These are phyloP conservation scores for Penicillium crystallinum DNA, from an alignment of 495 filamentous ascomycete species.

Conservation along the genomic window DNA sequence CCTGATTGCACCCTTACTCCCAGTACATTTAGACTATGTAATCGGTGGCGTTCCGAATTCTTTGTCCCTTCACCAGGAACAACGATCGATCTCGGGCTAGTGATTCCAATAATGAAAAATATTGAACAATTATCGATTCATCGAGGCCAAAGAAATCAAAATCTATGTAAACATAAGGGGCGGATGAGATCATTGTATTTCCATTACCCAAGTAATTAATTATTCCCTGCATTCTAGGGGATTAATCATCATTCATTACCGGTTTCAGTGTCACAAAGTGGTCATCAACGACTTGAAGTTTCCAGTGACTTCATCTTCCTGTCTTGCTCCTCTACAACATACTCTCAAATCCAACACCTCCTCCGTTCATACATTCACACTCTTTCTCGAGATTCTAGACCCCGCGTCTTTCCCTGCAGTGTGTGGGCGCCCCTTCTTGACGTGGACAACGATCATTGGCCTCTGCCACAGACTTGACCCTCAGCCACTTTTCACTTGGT, in stretches of 20 bases:
- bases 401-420: conserved; percentile 25
- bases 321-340: conserved; percentile 4
- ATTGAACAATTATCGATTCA: not conserved
- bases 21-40: not conserved
- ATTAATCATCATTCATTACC: not conserved
- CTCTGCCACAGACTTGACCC: conserved; percentile 26
- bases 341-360: not conserved
- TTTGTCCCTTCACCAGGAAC: not conserved
- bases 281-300: not conserved
- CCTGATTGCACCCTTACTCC: not conserved
- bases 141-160: not conserved
- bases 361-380: not conserved
- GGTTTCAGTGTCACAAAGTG: not conserved
- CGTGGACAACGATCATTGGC: conserved; percentile 42
- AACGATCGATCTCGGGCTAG: too few relatives aligned
- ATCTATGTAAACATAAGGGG: not conserved
- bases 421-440: conserved; percentile 26
- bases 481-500: conserved; percentile 24
- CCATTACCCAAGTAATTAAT: conserved; percentile 4
- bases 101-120: too few relatives aligned
- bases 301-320: conserved; percentile 1
- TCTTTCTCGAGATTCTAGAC: conserved; percentile 14
- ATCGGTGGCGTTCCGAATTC: not conserved
- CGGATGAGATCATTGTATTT: not conserved
- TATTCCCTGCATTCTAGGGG: not conserved